Evolutionary conservation across 164 flowering plant species (phyloP).

Genomic region (Vitis cinerea): DNA sequence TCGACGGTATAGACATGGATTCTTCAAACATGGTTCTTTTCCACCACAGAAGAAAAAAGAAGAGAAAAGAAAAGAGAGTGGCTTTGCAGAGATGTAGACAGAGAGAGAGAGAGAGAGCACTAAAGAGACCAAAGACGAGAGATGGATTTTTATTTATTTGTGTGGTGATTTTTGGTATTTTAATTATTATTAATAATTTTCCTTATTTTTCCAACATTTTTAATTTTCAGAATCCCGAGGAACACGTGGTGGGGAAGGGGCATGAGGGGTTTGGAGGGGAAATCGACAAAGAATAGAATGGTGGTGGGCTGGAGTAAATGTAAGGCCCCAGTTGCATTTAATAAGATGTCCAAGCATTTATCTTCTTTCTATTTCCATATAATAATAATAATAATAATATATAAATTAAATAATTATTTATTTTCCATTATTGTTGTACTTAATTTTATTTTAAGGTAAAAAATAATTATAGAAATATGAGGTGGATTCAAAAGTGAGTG

Average conservation of each 20-base stretch:
- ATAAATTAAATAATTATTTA: no score
- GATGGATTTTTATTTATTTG: not conserved
- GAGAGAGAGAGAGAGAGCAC: not conserved
- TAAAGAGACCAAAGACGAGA: not conserved
- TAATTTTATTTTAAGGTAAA: no score
- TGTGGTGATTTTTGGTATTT: not conserved
- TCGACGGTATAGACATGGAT: slow-evolving; percentile 24
- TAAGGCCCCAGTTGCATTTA: not conserved
- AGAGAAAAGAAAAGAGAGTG: not conserved
- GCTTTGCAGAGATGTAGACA: not conserved
- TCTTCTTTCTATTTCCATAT: no score
- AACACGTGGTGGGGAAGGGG: not conserved
- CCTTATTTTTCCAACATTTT: no score
- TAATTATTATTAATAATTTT: no score
- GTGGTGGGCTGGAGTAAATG: not conserved
- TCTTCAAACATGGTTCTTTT: slow-evolving; percentile 32
- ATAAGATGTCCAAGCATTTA: not conserved
- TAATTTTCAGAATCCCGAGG: not conserved
- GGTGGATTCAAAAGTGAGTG: no score
- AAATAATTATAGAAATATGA: no score
- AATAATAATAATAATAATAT: no score
- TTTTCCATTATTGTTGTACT: no score
- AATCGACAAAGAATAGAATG: not conserved
- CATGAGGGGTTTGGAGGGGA: not conserved
- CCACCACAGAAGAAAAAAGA: not conserved